Conservation (phyloP, 2,329 filamentous ascomycete genomes). For the Tolypocladium capitatum region DNA sequence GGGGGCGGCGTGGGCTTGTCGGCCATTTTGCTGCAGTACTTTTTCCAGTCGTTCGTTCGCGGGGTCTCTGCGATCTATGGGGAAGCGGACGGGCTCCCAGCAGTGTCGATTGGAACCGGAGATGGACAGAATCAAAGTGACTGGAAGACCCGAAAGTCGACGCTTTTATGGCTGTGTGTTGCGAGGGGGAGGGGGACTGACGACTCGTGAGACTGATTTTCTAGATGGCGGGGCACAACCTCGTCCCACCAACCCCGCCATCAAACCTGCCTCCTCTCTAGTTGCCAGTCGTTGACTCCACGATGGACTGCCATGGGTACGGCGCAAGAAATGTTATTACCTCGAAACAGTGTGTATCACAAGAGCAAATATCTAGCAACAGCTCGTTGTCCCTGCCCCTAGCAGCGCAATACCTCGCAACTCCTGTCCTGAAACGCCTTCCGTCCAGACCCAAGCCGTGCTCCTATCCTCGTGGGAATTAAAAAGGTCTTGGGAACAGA, state of each 20-base stretch:
- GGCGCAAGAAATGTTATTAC: not conserved
- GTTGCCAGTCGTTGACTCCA: too few species aligned
- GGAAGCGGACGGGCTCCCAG: not conserved
- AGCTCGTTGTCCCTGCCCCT: not conserved
- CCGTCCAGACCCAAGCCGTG: not conserved
- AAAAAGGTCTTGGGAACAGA: not conserved
- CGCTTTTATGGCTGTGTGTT: not conserved
- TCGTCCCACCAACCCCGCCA: not conserved
- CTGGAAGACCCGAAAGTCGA: not conserved
- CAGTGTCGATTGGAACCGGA: not conserved
- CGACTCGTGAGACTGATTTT: not conserved
- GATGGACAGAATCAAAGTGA: not conserved
- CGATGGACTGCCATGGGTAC: not conserved
- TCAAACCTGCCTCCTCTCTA: too few species aligned
- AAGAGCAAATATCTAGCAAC: not conserved
- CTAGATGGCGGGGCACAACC: not conserved
- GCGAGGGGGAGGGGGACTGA: not conserved
- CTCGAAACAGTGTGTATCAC: not conserved
- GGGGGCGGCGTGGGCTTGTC: slow-evolving; percentile 2
- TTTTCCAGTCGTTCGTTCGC: not conserved
- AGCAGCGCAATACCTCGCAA: not conserved
- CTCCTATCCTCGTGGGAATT: not conserved
- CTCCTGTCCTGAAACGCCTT: not conserved
- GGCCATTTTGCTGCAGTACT: slow-evolving; percentile 1
- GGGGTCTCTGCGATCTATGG: not conserved